Evolutionary conservation across 2,329 filamentous ascomycete species (phyloP), one percentile per base, ranked within the genome.

Genomic region (Botrytis pseudocinerea): DNA sequence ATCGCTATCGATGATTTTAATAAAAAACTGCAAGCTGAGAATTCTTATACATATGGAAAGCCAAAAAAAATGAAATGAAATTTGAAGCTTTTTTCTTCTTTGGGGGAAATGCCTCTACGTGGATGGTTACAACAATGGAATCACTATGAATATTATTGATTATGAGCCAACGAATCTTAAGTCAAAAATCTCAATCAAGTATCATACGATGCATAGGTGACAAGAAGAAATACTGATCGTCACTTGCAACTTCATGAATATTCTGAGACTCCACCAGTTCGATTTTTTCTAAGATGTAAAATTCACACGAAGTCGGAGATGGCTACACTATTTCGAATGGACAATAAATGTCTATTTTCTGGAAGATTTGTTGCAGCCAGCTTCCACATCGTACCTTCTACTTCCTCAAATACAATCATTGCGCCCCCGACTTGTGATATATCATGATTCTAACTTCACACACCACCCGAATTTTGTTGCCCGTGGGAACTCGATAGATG

Each of bases 351-450:
- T 28, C 6, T 28, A 8, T 16, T 8, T 0, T 16, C 9, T 14
- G 4, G 16, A 8, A 2, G 14, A 54, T 28, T 16, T 44, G 2
- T n/a, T 28, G n/a, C 4, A 28, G 12, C 2, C 25, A 28, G 14
- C 12, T 16, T 4, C 14, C 18, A 0, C 28, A 0, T 28, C 0
- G 2, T 3, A n/a, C 6, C 28, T 28, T 8, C 51, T 54, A 2
- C n/a, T 18, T n/a, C 14, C 51, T 18, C 51, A 18, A 54, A 2
- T 18, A 28, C 16, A 18, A 4, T 28, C 6, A 18, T 28, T 1
- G 20, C 18, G 6, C n/a, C 7, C 25, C 51, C 1, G 5, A 54
- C 28, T 54, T 51, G 3, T 51, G 12, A 6, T 16, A 14, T 6
- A 16, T n/a, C 14, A 2, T 1, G 12, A n/a, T n/a, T 54, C 12